phyloP scores from a whole-genome alignment of 306 rosid genomes.

The Urtica urens region DNA sequence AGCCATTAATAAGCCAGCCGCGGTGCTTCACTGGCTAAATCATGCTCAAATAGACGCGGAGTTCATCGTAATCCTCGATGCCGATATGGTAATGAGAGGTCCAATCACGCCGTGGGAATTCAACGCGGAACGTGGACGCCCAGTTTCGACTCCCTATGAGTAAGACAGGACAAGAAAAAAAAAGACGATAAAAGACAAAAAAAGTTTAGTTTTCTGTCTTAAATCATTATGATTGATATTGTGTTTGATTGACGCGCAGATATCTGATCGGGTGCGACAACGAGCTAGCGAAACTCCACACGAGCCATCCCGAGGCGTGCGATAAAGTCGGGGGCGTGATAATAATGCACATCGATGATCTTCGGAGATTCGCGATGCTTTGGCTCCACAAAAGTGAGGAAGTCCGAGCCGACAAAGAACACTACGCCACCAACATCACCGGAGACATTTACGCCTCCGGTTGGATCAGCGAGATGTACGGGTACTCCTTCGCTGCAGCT shows the following conservation, averaged over 20 bases:
- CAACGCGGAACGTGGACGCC: conserved; percentile 77
- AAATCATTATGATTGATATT: not conserved
- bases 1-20: conserved; percentile 97
- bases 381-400: conserved; percentile 98
- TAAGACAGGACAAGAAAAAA: too few species aligned
- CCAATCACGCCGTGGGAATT: conserved; percentile 97
- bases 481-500: conserved; percentile 96
- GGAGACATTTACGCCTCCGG: conserved; percentile 90
- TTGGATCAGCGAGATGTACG: conserved; percentile 99
- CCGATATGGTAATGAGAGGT: conserved; percentile 96
- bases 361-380: conserved; percentile 63
- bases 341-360: conserved; percentile 94
- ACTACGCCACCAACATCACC: conserved; percentile 84
- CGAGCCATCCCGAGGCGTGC: conserved; percentile 92
- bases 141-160: conserved; percentile 98
- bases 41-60: conserved; percentile 80
- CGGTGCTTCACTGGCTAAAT: conserved; percentile 97
- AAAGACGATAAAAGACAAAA: too few species aligned
- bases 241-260: conserved; percentile 29
- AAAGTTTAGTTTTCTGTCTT: not conserved
- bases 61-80: conserved; percentile 92
- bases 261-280: conserved; percentile 95
- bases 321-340: conserved; percentile 98
- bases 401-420: conserved; percentile 93
- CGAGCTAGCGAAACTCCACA: conserved; percentile 82